These are phyloP conservation scores for Dendrobium officinale DNA, from an alignment of 106 monocot species.

Conservation along the genomic window DNA sequence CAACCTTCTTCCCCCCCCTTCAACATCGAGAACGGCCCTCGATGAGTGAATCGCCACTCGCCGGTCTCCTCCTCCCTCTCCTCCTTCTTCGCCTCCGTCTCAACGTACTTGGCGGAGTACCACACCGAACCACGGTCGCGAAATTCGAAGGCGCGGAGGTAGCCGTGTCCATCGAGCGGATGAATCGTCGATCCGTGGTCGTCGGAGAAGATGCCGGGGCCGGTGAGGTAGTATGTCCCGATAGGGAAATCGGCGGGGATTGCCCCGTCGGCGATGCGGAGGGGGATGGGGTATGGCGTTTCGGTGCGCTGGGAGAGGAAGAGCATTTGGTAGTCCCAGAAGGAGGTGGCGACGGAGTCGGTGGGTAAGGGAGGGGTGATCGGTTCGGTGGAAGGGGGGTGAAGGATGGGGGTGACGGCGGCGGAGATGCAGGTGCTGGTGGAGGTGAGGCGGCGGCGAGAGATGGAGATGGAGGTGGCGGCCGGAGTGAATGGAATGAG, in stretches of 20 bases:
- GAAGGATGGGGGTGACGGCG: not conserved
- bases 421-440: not conserved
- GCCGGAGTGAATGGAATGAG: not conserved
- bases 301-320: slow-evolving; percentile 83
- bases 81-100: slow-evolving; percentile 56
- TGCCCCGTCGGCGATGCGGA: slow-evolving; percentile 33
- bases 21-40: slow-evolving; percentile 87
- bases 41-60: slow-evolving; percentile 65
- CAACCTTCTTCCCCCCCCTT: slow-evolving; percentile 52
- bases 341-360: slow-evolving; percentile 24
- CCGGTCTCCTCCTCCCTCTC: slow-evolving; percentile 33
- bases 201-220: slow-evolving; percentile 80
- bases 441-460: not conserved
- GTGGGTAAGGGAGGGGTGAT: not conserved
- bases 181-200: slow-evolving; percentile 84
- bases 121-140: slow-evolving; percentile 11
- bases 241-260: slow-evolving; percentile 45
- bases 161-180: slow-evolving; percentile 94
- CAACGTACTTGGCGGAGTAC: slow-evolving; percentile 72
- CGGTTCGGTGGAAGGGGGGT: not conserved
- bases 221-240: slow-evolving; percentile 61
- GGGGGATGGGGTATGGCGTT: slow-evolving; percentile 26
- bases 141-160: slow-evolving; percentile 81
- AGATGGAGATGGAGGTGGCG: not conserved
- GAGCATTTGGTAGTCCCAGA: slow-evolving; percentile 81